Base-by-base conservation (phyloP, 306 rosid genomes). In the Arachis stenosperma region DNA sequence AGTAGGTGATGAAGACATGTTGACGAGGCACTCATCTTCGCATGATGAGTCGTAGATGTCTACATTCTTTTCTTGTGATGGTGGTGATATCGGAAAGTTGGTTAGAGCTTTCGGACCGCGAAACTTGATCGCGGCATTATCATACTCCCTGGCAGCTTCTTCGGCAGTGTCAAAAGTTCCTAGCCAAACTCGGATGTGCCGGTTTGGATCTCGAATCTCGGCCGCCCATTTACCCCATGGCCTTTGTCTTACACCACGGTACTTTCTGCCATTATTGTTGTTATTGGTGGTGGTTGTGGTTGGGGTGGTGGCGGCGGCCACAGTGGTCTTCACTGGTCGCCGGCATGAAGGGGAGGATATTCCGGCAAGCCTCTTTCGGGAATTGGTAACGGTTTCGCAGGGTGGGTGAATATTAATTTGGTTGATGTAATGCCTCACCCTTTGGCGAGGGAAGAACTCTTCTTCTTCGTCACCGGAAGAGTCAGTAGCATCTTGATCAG, bases 201-300 rank as follows among this genome's bases (percentile, higher is more conserved):
- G 70, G 0, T 58, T 71, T 0, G 97, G 97, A 81, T 93, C 97
- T 76, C 97, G 70, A 72, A 93, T 93, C 94, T 93, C 98, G 0
- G 98, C 98, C 8, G 98, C 98, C 97, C 97, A 93, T 76, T 90
- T 93, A 0, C 98, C 98, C 98, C 98, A 93, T 0, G 98, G 98
- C 10, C 98, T 72, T 63, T 84, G 90, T 36, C 98, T 77, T 0
- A 93, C 98, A 3, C 98, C 98, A 0, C 98, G 89, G 72, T 77
- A 91, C 79, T 91, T 93, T 22, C 65, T 84, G 2, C 65, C 81
- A 3, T 48, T 78, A 9, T 47, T 80, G 6, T 47, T 22, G 0
- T 7, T 4, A 7, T 22, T 22, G 27, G 27, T 22, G 1, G 27
- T 22, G 27, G 27, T 1, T 22, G 27, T 22, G 27, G 27, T 22